phyloP scores from a whole-genome alignment of 192 early-diverging fungal species.

The Backusella parvicylindrica region DNA sequence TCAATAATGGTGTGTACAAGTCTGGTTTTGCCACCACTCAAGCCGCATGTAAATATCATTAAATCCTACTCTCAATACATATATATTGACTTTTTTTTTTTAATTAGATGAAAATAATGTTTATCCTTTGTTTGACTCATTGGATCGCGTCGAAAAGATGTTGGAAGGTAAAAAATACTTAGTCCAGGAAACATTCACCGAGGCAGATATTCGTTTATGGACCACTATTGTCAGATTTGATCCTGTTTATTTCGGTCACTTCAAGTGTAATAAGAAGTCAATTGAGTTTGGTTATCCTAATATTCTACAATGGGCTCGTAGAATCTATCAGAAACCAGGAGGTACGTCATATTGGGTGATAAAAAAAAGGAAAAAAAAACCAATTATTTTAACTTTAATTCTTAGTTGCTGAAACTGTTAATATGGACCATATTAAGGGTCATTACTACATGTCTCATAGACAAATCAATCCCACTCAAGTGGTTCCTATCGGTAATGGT shows the following conservation, averaged over 20 bases:
- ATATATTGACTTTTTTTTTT: background rate
- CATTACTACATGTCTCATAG: constrained; percentile 91
- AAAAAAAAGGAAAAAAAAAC: too few species aligned
- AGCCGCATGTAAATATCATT: constrained; percentile 53
- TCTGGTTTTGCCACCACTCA: constrained; percentile 89
- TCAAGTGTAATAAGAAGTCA: constrained; percentile 89
- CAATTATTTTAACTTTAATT: background rate
- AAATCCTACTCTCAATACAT: too few species aligned
- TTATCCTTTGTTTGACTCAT: constrained; percentile 65
- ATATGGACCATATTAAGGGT: constrained; percentile 94
- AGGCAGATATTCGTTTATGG: constrained; percentile 92
- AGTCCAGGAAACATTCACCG: constrained; percentile 78
- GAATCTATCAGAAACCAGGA: constrained; percentile 78
- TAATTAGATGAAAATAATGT: constrained; percentile 68
- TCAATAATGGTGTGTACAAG: constrained; percentile 98
- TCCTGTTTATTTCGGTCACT: constrained; percentile 91
- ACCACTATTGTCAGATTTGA: constrained; percentile 96
- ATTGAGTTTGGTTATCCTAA: constrained; percentile 87
- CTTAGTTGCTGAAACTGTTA: constrained; percentile 73
- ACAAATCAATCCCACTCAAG: constrained; percentile 88
- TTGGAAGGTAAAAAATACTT: constrained; percentile 72
- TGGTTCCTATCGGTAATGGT: constrained; percentile 76
- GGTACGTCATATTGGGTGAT: background rate
- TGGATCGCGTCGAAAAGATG: constrained; percentile 83
- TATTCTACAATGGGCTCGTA: constrained; percentile 79